phyloP scores from a whole-genome alignment of 805 yeast species.

The Ogataea minuta region DNA sequence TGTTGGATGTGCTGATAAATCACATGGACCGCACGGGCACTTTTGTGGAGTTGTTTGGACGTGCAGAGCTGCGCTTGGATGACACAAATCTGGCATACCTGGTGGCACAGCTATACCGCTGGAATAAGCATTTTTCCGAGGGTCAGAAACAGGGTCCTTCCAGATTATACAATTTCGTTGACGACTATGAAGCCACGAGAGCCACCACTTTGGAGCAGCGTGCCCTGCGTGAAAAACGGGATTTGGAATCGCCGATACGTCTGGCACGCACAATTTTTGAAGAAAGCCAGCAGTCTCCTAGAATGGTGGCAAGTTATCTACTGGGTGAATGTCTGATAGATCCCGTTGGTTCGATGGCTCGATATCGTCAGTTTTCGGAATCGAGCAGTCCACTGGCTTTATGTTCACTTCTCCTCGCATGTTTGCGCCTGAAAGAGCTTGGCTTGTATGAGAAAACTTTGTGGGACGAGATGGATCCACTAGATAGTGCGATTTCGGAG shows the following conservation, averaged over 20 bases:
- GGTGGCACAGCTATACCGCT: constrained; percentile 28
- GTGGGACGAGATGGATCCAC: constrained; percentile 60
- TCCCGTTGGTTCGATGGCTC: constrained; percentile 31
- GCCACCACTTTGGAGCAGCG: constrained; percentile 8
- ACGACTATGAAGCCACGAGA: constrained; percentile 14
- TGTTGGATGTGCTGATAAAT: constrained; percentile 25
- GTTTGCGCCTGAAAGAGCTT: constrained; percentile 32
- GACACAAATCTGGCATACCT: constrained; percentile 26
- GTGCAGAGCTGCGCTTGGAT: constrained; percentile 22
- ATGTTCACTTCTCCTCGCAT: constrained; percentile 48
- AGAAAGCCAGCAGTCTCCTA: constrained; percentile 15
- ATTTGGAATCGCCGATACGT: constrained; percentile 18
- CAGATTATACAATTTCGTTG: constrained; percentile 13
- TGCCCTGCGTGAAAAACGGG: not conserved
- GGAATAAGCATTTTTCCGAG: constrained; percentile 16
- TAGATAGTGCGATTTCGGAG: constrained; percentile 60
- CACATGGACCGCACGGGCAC: constrained; percentile 14
- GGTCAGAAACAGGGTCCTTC: constrained; percentile 11
- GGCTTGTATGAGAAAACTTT: constrained; percentile 11
- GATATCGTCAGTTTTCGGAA: constrained; percentile 25
- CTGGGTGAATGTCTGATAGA: constrained; percentile 36
- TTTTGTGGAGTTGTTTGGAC: constrained; percentile 16
- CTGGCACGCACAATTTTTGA: constrained; percentile 28
- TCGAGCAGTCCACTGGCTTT: constrained; percentile 30
- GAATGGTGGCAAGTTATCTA: constrained; percentile 25